Conservation (phyloP, 805 yeast species). For the Vanderwaltozyma tropicalis region DNA sequence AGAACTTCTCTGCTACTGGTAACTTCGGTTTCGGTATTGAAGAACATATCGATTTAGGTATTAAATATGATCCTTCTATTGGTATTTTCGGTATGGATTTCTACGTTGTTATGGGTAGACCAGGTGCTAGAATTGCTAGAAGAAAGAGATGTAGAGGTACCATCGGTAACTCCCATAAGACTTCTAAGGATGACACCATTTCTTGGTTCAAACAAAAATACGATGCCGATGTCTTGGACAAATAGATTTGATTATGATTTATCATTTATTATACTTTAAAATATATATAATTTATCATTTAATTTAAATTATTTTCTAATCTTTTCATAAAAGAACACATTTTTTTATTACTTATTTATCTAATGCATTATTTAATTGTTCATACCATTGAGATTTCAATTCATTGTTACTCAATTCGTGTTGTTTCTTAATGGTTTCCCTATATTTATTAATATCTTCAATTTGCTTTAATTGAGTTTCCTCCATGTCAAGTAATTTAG, state of each 20-base stretch:
- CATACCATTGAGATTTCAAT: slow-evolving; percentile 24
- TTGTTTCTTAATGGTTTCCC: slow-evolving; percentile 36
- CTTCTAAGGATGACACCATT: slow-evolving; percentile 88
- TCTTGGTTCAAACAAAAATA: slow-evolving; percentile 99
- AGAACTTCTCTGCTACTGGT: slow-evolving; percentile 97
- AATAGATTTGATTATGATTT: slow-evolving; percentile 33
- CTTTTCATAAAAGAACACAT: too few species aligned
- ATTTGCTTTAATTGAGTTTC: slow-evolving; percentile 33
- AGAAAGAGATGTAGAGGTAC: slow-evolving; percentile 88
- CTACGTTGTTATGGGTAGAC: slow-evolving; percentile 98
- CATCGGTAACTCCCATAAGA: slow-evolving; percentile 88
- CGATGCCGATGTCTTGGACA: slow-evolving; percentile 94
- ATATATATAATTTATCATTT: too few species aligned
- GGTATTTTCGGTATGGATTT: slow-evolving; percentile 99
- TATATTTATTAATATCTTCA: slow-evolving; percentile 33
- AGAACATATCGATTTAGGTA: slow-evolving; percentile 99
- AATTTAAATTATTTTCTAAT: too few species aligned
- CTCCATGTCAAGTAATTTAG: neutral
- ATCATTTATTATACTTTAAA: slow-evolving; percentile 1
- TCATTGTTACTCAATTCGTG: slow-evolving; percentile 35
- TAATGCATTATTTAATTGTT: slow-evolving; percentile 13
- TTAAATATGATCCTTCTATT: slow-evolving; percentile 98
- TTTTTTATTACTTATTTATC: too few species aligned
- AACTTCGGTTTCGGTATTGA: slow-evolving; percentile 99
- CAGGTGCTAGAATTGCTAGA: slow-evolving; percentile 98